phyloP scores from a whole-genome alignment of 805 yeast genomes.

The Kockiozyma suomiensis region DNA sequence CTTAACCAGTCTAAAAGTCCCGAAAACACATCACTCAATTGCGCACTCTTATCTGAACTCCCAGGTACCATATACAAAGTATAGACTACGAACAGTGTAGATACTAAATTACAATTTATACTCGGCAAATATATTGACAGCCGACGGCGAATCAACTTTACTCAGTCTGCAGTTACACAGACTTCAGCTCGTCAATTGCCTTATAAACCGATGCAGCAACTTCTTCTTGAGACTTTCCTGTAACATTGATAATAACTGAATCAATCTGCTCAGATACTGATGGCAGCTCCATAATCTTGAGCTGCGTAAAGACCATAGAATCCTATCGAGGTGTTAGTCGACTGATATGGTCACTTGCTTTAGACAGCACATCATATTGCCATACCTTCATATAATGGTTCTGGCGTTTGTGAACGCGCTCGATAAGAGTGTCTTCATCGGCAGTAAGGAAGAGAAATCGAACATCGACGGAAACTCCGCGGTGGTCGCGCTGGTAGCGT shows the following conservation, averaged over 20 bases:
- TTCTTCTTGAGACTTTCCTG: slow-evolving; percentile 25
- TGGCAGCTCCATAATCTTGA: slow-evolving; percentile 33
- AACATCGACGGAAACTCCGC: slow-evolving; percentile 45
- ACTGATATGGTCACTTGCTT: too few species aligned
- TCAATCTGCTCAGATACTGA: slow-evolving; percentile 32
- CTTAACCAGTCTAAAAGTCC: too few species aligned
- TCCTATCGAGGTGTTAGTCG: slow-evolving; percentile 21
- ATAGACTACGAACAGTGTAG: too few species aligned
- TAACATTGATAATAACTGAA: slow-evolving; percentile 28
- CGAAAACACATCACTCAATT: too few species aligned
- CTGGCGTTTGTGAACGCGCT: slow-evolving; percentile 64
- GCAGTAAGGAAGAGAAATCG: slow-evolving; percentile 70
- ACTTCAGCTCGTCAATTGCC: slow-evolving; percentile 9
- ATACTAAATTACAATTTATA: neutral
- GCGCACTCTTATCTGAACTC: too few species aligned
- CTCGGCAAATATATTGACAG: neutral
- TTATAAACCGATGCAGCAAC: slow-evolving; percentile 12
- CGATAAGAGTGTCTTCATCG: slow-evolving; percentile 58
- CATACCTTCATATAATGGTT: slow-evolving; percentile 79
- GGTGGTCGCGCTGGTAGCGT: slow-evolving; percentile 31
- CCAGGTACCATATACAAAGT: too few species aligned
- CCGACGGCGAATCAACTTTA: neutral
- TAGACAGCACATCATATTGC: too few species aligned
- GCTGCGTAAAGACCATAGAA: slow-evolving; percentile 35
- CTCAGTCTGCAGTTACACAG: neutral